A percentile compares a stretch with the other conserved stretches of the same genome.
Evolutionary conservation across 2,329 filamentous ascomycete species (phyloP).

Genomic region (Fusarium nisikadoi): DNA sequence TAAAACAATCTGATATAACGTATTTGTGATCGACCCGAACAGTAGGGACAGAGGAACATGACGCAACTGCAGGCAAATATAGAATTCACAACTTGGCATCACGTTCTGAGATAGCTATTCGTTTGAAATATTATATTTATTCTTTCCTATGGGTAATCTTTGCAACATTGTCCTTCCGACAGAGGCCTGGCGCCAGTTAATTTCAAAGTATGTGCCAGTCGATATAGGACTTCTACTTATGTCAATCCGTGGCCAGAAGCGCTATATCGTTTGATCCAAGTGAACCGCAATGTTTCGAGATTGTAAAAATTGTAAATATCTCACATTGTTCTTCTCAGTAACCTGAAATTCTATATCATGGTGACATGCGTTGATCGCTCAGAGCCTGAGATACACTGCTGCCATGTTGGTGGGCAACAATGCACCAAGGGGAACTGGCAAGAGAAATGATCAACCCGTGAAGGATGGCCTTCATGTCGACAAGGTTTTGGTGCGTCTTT

Average conservation of each 20-base stretch:
- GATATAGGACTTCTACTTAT: neutral
- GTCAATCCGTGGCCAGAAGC: neutral
- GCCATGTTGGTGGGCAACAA: neutral
- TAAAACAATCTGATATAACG: too few species aligned
- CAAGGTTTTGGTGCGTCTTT: neutral
- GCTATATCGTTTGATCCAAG: neutral
- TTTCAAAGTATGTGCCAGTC: neutral
- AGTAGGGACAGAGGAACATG: too few species aligned
- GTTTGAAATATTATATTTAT: neutral
- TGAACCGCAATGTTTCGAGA: neutral
- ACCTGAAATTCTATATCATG: neutral
- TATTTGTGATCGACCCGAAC: neutral
- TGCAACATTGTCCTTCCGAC: neutral
- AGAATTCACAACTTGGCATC: neutral
- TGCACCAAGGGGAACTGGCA: neutral
- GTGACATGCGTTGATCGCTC: neutral
- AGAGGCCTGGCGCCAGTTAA: neutral
- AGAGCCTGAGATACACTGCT: neutral
- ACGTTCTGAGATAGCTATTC: neutral
- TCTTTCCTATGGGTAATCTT: neutral
- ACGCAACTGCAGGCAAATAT: neutral
- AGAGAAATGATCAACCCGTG: neutral
- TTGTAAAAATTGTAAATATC: neutral
- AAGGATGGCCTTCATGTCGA: neutral
- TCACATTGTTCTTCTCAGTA: neutral